Conservation (phyloP, 345 rosid genomes). For the Eucalyptus regnans region DNA sequence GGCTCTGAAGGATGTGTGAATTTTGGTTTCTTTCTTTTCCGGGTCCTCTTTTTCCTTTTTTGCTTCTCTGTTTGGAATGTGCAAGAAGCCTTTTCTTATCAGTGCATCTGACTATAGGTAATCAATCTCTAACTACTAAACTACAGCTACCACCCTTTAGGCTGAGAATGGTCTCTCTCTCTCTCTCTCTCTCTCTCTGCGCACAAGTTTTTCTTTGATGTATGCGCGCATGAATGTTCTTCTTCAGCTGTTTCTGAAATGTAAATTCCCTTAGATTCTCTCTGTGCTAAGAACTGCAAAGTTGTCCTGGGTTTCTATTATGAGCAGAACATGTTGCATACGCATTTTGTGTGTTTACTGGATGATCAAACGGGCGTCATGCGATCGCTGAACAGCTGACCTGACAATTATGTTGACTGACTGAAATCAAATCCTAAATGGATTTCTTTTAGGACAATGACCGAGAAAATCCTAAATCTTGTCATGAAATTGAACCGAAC, state of each 20-base stretch:
- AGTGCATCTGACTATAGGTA: not conserved
- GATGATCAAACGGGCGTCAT: not conserved
- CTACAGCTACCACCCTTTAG: not conserved
- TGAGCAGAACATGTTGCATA: not conserved
- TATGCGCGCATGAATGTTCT: not conserved
- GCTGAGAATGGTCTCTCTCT: not conserved
- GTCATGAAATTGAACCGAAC: not conserved
- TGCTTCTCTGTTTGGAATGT: not conserved
- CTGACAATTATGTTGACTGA: not conserved
- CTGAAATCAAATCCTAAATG: not conserved
- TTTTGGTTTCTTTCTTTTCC: not conserved
- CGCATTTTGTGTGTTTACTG: not conserved
- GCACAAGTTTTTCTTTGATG: not conserved
- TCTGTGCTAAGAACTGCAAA: not conserved
- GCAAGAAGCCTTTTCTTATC: not conserved
- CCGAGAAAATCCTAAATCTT: not conserved
- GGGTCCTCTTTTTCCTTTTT: not conserved
- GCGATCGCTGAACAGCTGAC: not conserved
- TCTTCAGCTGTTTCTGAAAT: not conserved
- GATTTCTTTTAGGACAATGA: not conserved
- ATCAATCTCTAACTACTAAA: not conserved
- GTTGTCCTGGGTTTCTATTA: not conserved
- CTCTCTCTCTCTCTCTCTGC: not conserved
- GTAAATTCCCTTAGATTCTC: not conserved
- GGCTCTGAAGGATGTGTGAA: not conserved